Evolutionary conservation across 768 basidiomycete species (phyloP).

Genomic region (Lactarius pseudohatsudake): DNA sequence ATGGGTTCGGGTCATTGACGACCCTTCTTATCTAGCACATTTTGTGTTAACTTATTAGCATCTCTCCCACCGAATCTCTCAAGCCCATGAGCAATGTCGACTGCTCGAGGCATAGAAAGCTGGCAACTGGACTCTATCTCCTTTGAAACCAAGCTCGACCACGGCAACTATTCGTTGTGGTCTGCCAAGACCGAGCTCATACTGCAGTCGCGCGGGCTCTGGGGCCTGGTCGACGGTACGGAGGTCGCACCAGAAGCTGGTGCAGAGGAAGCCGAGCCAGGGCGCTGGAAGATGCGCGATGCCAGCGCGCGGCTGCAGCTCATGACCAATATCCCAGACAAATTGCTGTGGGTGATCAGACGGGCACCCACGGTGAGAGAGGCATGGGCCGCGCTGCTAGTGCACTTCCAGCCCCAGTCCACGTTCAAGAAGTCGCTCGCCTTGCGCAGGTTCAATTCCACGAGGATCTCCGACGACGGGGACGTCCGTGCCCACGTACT

Average conservation of each 20-base stretch:
- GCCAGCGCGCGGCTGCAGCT: slow-evolving; percentile 23
- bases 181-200: slow-evolving; percentile 7
- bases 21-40: neutral
- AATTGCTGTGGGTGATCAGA: slow-evolving; percentile 20
- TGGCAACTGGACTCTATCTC: slow-evolving; percentile 25
- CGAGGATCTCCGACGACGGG: slow-evolving; percentile 14
- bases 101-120: slow-evolving; percentile 1
- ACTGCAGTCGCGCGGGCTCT: slow-evolving; percentile 23
- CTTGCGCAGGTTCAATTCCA: slow-evolving; percentile 16
- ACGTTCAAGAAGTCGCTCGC: slow-evolving; percentile 22
- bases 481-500: slow-evolving; percentile 22
- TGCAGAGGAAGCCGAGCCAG: neutral
- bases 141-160: slow-evolving; percentile 26
- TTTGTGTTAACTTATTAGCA: neutral
- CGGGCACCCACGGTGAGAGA: slow-evolving; percentile 6
- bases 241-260: slow-evolving; percentile 9
- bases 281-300: slow-evolving; percentile 24
- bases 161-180: slow-evolving; percentile 24
- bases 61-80: neutral
- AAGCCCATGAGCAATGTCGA: neutral
- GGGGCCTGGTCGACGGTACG: slow-evolving; percentile 19
- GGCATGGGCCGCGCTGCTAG: slow-evolving; percentile 16
- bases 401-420: slow-evolving; percentile 21
- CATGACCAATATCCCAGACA: slow-evolving; percentile 16
- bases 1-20: neutral